These are phyloP conservation scores for Lojkania enalia DNA, from an alignment of 2,329 filamentous ascomycete species.

Conservation along the genomic window DNA sequence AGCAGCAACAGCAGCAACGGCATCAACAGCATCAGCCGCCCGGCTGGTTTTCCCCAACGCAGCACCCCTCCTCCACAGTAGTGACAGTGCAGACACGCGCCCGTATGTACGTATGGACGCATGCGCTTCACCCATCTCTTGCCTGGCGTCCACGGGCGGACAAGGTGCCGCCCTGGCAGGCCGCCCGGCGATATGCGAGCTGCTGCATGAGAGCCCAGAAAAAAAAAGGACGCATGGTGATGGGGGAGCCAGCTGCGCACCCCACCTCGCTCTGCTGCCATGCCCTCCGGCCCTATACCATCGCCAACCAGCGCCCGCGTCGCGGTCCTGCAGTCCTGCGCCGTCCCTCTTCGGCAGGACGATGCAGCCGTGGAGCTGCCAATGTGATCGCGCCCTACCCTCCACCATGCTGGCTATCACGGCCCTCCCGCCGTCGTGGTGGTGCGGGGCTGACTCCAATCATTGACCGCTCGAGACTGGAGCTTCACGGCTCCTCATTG, in stretches of 20 bases:
- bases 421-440: slow-evolving; percentile 12
- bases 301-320: slow-evolving; percentile 18
- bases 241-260: slow-evolving; percentile 25
- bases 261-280: slow-evolving; percentile 22
- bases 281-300: slow-evolving; percentile 16
- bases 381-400: slow-evolving; percentile 24
- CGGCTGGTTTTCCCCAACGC: too few species aligned
- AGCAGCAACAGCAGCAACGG: too few species aligned
- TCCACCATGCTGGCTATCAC: slow-evolving; percentile 13
- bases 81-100: neutral
- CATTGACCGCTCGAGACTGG: too few species aligned
- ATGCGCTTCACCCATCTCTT: neutral
- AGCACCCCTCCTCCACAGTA: neutral
- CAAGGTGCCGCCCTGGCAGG: neutral
- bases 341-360: slow-evolving; percentile 25
- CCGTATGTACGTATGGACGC: neutral
- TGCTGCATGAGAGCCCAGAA: slow-evolving; percentile 23
- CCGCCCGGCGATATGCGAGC: slow-evolving; percentile 13
- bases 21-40: too few species aligned
- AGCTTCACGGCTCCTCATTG: too few species aligned
- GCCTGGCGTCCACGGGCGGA: neutral
- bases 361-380: slow-evolving; percentile 23
- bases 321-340: slow-evolving; percentile 2
- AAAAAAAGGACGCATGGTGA: slow-evolving; percentile 27
- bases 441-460: too few species aligned